Evolutionary conservation across 345 rosid species (phyloP), one percentile per base, ranked within the genome.

Genomic region (Mercurialis annua): DNA sequence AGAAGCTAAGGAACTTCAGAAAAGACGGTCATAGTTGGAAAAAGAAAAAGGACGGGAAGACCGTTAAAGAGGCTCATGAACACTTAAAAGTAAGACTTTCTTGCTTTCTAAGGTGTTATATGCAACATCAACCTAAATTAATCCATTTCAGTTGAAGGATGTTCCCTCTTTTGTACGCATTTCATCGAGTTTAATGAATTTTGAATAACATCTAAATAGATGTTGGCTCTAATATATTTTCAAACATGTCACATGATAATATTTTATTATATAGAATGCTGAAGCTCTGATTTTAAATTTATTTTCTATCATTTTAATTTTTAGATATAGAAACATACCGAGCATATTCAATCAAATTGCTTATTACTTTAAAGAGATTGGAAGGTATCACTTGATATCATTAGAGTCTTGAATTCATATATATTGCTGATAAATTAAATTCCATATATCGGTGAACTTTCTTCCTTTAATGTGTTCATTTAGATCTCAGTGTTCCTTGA

Each of bases 21-120:
- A 91, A 85, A 71, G 99, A 94, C 82, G 98, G 99, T 71, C 97
- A 91, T 79, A 94, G 82, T 74, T 94, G 99, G 99, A 94, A 92
- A 84, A 94, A 91, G 96, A 94, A 94, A 76, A 89, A 88, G 30
- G 99, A 94, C 72, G 99, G 99, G 70, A 89, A 87, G 88, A 94
- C 99, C 2, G 83, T 91, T 64, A 94, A 92, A 81, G 99, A 94
- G 80, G 99, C 99, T 78, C 99, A 94, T 49, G 99, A 91, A 82
- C 98, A 89, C 81, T 82, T 94, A 62, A 94, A 94, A 83, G 99
- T 91, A 70, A 74, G 90, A 31, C n/a, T 65, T 66, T 70, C 64
- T 16, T 44, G 26, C 18, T 68, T 62, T 52, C 43, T 67, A 10
- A 33, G 12, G 48, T 60, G 24, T 17, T 62, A 16, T 59, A 64